Evolutionary conservation across 2,329 filamentous ascomycete genomes (phyloP), one percentile per base, ranked within the genome.

Genomic region (Pseudovirgaria hyperparasitica): DNA sequence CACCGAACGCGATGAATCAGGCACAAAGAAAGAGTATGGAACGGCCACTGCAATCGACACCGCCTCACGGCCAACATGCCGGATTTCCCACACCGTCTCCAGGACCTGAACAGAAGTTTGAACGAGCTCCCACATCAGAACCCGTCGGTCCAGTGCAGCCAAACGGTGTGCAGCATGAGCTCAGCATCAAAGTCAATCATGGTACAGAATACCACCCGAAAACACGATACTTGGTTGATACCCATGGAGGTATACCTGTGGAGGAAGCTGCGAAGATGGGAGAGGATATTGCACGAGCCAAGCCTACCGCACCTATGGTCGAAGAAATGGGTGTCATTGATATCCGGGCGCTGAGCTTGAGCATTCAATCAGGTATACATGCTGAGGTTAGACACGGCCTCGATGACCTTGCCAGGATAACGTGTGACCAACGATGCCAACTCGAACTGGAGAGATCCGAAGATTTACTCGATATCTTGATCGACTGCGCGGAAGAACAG

Each of bases 401-500:
- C 23, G 90, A 96, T 50, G 82, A 80, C 1, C 62, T 98, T 19
- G 75, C 74, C 7, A 72, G 71, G 12, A 65, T 90, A 9, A 82
- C 80, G 3, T 70, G n/a, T 15, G 71, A 77, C 28, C 58, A 62
- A 10, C 63, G 69, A 4, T 65, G 77, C 14, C 64, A 67, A n/a
- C 62, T 86, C 11, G 72, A 75, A 22, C 59, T 93, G 21, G 65
- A 74, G 30, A 71, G 72, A 29, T 92, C 82, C 45, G 86, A 93
- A 31, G 90, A 96, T 47, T 56, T 98, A 30, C 67, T 93, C 11
- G 90, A 96, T 33, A 78, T 80, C 1, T 57, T 98, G 27, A 63
- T 94, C 18, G 90, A 96, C 39, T 93, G 82, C 47, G 90, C 82
- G 2, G 85, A 94, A 51, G 79, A 86, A 9, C 84, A 94, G 48